These are phyloP conservation scores for Rhodotorula sphaerocarpa DNA, from an alignment of 768 basidiomycete genomes.

Conservation along the genomic window DNA sequence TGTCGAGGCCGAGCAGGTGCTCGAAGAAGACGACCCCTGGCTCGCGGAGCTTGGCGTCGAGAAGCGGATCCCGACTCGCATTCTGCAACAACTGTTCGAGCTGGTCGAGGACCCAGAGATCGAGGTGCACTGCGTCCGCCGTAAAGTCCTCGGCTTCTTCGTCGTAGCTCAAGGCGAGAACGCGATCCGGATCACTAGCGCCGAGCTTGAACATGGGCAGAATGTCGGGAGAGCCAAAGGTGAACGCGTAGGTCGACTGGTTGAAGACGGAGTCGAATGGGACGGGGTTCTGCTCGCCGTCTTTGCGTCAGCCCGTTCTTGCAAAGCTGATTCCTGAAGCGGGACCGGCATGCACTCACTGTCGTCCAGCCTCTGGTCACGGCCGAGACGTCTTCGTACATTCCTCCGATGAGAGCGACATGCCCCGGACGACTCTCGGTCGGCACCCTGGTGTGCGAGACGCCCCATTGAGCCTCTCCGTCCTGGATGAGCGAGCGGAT, in stretches of 20 bases:
- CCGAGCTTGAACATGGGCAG: conserved; percentile 78
- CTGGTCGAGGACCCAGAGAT: conserved; percentile 69
- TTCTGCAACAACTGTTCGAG: conserved; percentile 58
- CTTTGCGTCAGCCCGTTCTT: too few species aligned
- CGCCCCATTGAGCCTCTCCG: conserved; percentile 64
- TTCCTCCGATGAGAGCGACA: conserved; percentile 80
- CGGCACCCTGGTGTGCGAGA: conserved; percentile 77
- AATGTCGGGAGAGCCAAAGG: conserved; percentile 82
- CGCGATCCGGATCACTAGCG: conserved; percentile 56
- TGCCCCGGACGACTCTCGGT: conserved; percentile 83
- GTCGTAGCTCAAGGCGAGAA: conserved; percentile 66
- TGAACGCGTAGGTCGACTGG: conserved; percentile 65
- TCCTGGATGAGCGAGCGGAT: conserved; percentile 58
- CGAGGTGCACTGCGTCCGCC: conserved; percentile 68
- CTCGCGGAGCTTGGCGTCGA: conserved; percentile 53
- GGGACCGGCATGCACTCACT: too few species aligned
- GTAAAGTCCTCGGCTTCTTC: conserved; percentile 78
- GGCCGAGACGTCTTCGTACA: conserved; percentile 85
- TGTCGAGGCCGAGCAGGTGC: conserved; percentile 74
- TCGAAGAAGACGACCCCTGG: conserved; percentile 69
- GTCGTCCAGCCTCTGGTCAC: conserved; percentile 58
- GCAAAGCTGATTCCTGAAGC: too few species aligned
- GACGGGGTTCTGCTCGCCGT: conserved; percentile 48
- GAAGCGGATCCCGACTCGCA: conserved; percentile 51
- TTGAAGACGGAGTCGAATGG: conserved; percentile 86